Evolutionary conservation across 805 yeast genomes (phyloP), one percentile per base, ranked within the genome.

Genomic region (Saccharomycopsis sp.): DNA sequence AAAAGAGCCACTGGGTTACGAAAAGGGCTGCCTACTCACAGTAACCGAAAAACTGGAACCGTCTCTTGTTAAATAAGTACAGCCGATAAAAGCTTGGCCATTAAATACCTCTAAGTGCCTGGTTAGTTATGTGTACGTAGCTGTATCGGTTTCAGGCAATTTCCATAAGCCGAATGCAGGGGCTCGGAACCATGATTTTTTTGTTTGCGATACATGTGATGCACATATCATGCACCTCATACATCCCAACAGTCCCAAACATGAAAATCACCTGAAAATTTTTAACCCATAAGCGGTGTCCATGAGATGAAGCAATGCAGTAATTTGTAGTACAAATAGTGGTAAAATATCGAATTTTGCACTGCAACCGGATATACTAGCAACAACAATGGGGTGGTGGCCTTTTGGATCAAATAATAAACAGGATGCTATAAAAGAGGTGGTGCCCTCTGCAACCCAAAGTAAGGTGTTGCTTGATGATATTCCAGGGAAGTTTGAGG

Each of bases 401-500:
- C 49, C 49, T 8, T 44, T 44, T 17, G 49, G 49, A 44, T 44
- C 49, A 44, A 44, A 19, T 17, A 44, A 44, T 17, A 44, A 44
- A 12, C 19, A 44, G 22, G 49, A 44, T 5, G 5, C 22, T 44
- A 17, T 44, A 17, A 19, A 44, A 44, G 49, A n/a, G 19, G 20
- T 12, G 19, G 49, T 14, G 17, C 29, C 17, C 15, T 9, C 55
- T 24, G 49, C 14, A 3, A 19, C 56, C 1, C 23, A 20, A 12
- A 47, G 53, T 8, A 20, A 53, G 15, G 52, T 49, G 7, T 53
- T 51, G 24, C 34, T 57, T n/a, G 58, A 55, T n/a, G 61, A 60
- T 52, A 38, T 57, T 2, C 56, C 55, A 7, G 78, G 79, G 34
- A 68, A 73, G 25, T 75, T 75, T 60, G 64, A 67, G 5, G 62